These are phyloP conservation scores for Purshia tridentata DNA, from an alignment of 306 rosid genomes.

Conservation along the genomic window DNA sequence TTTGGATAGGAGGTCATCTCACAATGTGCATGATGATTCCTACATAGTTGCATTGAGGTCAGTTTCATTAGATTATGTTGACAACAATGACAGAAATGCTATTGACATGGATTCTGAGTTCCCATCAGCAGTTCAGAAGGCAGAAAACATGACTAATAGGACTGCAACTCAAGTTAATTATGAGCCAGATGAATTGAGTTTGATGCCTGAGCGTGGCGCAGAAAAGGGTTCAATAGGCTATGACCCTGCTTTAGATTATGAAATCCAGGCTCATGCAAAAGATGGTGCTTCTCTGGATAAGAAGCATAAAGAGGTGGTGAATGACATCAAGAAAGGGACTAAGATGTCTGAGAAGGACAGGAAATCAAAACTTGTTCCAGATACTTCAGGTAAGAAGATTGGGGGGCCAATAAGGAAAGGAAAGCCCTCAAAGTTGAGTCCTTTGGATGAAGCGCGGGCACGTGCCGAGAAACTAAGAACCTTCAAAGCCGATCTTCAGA, in stretches of 20 bases:
- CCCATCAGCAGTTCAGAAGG: conserved; percentile 44
- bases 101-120: conserved; percentile 81
- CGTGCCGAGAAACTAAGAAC: conserved; percentile 88
- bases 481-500: conserved; percentile 96
- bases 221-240: conserved; percentile 64
- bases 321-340: conserved; percentile 49
- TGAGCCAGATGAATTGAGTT: conserved; percentile 76
- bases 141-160: conserved; percentile 43
- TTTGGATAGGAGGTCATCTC: conserved; percentile 54
- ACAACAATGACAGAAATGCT: conserved; percentile 59
- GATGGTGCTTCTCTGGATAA: conserved; percentile 38
- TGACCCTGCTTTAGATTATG: conserved; percentile 88
- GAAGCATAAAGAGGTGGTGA: conserved; percentile 45
- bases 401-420: conserved; percentile 88
- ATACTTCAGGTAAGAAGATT: conserved; percentile 52
- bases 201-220: conserved; percentile 75
- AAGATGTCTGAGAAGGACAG: conserved; percentile 60
- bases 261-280: conserved; percentile 57
- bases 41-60: conserved; percentile 72
- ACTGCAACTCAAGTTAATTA: conserved; percentile 43
- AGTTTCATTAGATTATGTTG: conserved; percentile 45
- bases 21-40: conserved; percentile 71
- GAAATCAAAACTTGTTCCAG: conserved; percentile 56
- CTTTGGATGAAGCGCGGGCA: conserved; percentile 90
- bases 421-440: conserved; percentile 80